Base-by-base conservation (phyloP, 352 stramenopile genomes). In the Pythium insidiosum region DNA sequence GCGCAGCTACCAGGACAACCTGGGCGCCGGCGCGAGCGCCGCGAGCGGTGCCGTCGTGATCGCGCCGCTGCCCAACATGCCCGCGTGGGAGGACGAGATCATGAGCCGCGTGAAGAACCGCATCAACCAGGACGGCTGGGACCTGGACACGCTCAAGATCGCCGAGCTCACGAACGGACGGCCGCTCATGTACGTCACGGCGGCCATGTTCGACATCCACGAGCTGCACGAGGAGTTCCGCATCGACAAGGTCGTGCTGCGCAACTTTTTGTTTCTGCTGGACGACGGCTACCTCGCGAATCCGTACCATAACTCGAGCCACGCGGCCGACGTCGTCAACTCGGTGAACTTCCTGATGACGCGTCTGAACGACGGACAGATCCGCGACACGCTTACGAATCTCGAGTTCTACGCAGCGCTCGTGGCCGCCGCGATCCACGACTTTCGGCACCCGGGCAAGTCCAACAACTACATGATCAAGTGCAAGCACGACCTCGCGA, bases 401-500 rank as follows among this genome's bases (percentile, higher is more conserved):
- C 58, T 85, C 13, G 78, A 90, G 48, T 81, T 90, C 36, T 90
- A 85, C 47, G 78, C 78, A 19, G 72, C 78, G 20, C 57, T 93
- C 4, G 64, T 93, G 22, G 79, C 75, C 15, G 80, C 78, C 12
- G 79, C 83, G 2, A 88, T 93, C 47, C 83, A 94, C 43, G 83
- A 94, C 46, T 90, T 92, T 42, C 61, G 74, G 1, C 83, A 94
- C 50, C 78, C 77, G 13, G 80, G 80, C 35, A 88, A 88, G 37
- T 88, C 74, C 10, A 89, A 93, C 63, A 87, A 86, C 52, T 92
- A 90, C 55, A 61, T 88, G 19, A 84, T 91, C 53, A 89, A 87
- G 50, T 58, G 61, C 16, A 79, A 84, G 23, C 68, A 85, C 45
- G 74, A 84, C 43, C 61, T 95, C 19, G 75, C 84, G 23, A 68